Evolutionary conservation across 2,329 filamentous ascomycete genomes (phyloP).

Genomic region (Samsoniella hepiali): DNA sequence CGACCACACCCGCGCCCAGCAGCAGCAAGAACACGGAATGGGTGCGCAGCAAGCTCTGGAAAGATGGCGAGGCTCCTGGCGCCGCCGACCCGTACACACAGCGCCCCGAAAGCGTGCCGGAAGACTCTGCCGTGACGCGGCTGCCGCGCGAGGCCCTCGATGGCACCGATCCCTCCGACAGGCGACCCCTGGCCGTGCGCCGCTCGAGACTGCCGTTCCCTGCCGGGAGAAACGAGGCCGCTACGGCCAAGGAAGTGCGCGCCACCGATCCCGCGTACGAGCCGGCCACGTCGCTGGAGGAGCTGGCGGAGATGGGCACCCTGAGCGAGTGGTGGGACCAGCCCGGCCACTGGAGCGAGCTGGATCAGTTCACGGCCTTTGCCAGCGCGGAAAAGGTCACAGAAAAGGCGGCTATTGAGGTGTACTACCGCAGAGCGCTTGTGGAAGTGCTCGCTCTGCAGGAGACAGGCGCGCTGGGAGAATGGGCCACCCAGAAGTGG

Average conservation of each 20-base stretch:
- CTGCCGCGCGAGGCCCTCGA: conserved; percentile 32
- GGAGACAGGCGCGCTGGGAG: conserved; percentile 29
- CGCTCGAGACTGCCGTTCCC: conserved; percentile 34
- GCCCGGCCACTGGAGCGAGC: conserved; percentile 48
- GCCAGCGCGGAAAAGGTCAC: conserved; percentile 37
- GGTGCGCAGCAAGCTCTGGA: conserved; percentile 40
- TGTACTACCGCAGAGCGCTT: conserved; percentile 48
- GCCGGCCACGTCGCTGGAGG: conserved; percentile 45
- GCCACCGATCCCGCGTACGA: conserved; percentile 39
- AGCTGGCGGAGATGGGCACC: conserved; percentile 46
- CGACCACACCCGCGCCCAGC: conserved; percentile 32
- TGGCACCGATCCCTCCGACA: conserved; percentile 17
- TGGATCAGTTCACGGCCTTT: conserved; percentile 46
- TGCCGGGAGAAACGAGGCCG: conserved; percentile 33
- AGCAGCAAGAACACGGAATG: conserved; percentile 35
- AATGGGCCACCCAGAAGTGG: conserved; percentile 36
- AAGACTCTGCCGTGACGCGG: conserved; percentile 26
- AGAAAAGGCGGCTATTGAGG: conserved; percentile 45
- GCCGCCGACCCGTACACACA: conserved; percentile 39
- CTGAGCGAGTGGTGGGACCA: conserved; percentile 53
- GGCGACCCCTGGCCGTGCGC: conserved; percentile 27
- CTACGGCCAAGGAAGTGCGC: conserved; percentile 31
- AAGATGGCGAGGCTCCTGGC: conserved; percentile 36
- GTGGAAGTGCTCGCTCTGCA: conserved; percentile 48
- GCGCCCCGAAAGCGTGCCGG: conserved; percentile 25